phyloP scores from a whole-genome alignment of 768 basidiomycete species.

The Collybiopsis luxurians region DNA sequence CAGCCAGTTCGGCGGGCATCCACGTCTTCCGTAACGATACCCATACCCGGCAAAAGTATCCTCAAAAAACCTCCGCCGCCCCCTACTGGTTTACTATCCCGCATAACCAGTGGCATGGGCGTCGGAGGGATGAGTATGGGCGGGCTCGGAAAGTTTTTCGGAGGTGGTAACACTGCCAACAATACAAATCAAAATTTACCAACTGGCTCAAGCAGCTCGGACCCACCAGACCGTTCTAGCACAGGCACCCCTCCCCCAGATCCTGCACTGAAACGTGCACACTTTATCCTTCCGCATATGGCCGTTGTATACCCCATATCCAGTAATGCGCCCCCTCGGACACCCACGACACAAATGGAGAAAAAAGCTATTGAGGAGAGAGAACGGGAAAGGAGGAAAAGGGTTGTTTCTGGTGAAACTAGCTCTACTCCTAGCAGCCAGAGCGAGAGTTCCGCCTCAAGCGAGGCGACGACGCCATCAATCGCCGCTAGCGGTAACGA shows the following conservation, averaged over 20 bases:
- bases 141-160: background rate
- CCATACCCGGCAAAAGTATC: conserved; percentile 77
- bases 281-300: conserved; percentile 87
- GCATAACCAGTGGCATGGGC: conserved; percentile 42
- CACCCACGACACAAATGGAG: conserved; percentile 75
- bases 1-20: background rate
- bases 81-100: conserved; percentile 68
- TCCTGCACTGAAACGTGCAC: conserved; percentile 59
- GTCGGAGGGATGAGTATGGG: background rate
- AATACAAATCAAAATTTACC: background rate
- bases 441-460: conserved; percentile 8
- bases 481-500: background rate
- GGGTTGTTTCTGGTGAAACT: conserved; percentile 54
- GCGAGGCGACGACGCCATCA: background rate
- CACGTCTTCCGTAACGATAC: conserved; percentile 75
- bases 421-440: conserved; percentile 29
- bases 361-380: conserved; percentile 75
- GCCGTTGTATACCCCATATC: conserved; percentile 91
- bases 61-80: conserved; percentile 72
- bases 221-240: background rate
- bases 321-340: conserved; percentile 78
- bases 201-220: background rate
- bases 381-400: conserved; percentile 64
- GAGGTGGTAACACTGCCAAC: background rate
- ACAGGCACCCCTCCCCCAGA: background rate